A percentile compares a stretch with the other conserved stretches of the same genome.
These are phyloP conservation scores for Prillingera fragicola DNA, from an alignment of 1,284 basidiomycete genomes.

Conservation along the genomic window DNA sequence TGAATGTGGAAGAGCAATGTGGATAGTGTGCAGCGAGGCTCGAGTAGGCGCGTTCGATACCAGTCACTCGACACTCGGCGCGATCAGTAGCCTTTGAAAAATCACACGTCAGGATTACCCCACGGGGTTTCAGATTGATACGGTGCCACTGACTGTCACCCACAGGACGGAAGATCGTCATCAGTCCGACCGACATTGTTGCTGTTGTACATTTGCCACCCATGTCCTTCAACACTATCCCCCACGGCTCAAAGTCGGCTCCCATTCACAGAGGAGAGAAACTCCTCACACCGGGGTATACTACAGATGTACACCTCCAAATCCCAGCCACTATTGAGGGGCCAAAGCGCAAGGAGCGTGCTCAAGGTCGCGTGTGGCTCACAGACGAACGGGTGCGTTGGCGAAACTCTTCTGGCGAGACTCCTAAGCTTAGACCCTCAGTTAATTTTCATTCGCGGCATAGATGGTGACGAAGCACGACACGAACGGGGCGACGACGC, in stretches of 20 bases:
- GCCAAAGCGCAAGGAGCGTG: conserved; percentile 34
- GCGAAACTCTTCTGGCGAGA: not conserved
- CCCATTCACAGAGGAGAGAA: conserved; percentile 26
- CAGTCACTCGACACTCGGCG: too few relatives aligned
- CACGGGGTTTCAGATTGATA: not conserved
- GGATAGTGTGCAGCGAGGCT: too few relatives aligned
- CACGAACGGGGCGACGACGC: conserved; percentile 13
- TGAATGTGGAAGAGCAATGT: too few relatives aligned
- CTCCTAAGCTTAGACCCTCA: not conserved
- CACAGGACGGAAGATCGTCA: too few relatives aligned
- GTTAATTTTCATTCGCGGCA: conserved; percentile 27
- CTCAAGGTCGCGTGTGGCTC: conserved; percentile 35
- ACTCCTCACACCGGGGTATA: conserved; percentile 25
- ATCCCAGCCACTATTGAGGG: conserved; percentile 40
- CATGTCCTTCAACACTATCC: conserved; percentile 17
- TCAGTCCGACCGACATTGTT: too few relatives aligned
- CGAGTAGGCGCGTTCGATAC: too few relatives aligned
- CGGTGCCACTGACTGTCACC: not conserved
- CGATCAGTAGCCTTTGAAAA: not conserved
- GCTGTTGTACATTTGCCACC: not conserved
- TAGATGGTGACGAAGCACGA: conserved; percentile 4
- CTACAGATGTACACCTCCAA: conserved; percentile 32
- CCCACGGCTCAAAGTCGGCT: not conserved
- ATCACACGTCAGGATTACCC: conserved; percentile 2
- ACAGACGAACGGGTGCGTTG: conserved; percentile 38